Base-by-base conservation (phyloP, 2,329 filamentous ascomycete genomes). In the Fusarium secorum region DNA sequence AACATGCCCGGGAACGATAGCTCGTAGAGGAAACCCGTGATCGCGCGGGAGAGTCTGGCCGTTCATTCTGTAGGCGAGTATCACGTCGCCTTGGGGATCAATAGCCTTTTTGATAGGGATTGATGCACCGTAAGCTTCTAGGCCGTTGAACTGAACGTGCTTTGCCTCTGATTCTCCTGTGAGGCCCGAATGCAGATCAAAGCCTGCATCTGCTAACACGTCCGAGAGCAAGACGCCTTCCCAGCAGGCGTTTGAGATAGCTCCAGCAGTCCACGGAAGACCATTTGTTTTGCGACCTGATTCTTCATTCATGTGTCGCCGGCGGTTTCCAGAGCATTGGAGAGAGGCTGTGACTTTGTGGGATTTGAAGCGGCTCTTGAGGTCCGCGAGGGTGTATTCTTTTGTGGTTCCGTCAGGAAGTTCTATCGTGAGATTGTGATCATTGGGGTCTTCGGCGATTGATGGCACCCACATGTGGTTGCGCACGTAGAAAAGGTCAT, bases 11-110 rank as follows among this genome's bases (percentile, higher is more conserved):
- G 90, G 89, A 1, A 91, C 88, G 6, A 91, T 82, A 1, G 86
- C 85, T 4, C 89, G 83, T 18, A 91, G 78, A 1, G 90, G 90
- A 71, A 85, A 92, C 1, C 90, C 90, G 72, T 93, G 90, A 64
- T 92, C 90, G 4, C 84, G 85, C 0, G 89, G 89, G 3, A 93
- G 81, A 0, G 87, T 83, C 62, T 85, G 76, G 53, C 88, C 89
- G 68, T 92, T 92, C 90, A 93, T 93, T 51, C 84, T 83, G 72
- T 89, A 91, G 1, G 90, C 90, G 1, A 92, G 81, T 32, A 93
- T 80, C 11, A 92, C 90, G 69, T 93, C 90, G 57, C 86, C 88
- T 38, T 84, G 83, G 0, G 87, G 86, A 53, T 90, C 88, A 22
- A 90, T 77, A 0, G 87, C 87, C 26, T 88, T 86, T 36, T 83